Evolutionary conservation across 2,329 filamentous ascomycete genomes (phyloP), one percentile per base, ranked within the genome.

Genomic region (Aureobasidium lini): DNA sequence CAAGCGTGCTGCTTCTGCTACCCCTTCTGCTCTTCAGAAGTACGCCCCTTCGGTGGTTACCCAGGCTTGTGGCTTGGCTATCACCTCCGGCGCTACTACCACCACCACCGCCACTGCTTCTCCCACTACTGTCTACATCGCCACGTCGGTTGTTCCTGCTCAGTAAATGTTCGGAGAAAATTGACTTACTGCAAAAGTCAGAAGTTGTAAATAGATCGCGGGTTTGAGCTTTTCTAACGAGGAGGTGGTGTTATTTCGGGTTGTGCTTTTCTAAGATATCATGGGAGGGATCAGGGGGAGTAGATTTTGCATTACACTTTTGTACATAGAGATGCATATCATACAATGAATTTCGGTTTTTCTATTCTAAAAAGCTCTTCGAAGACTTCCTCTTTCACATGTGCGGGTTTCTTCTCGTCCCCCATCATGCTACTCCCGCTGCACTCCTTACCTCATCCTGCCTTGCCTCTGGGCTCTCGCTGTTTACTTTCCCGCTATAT

Each of bases 1-100:
- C 4, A 53, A 53, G 50, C 28, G 52, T 36, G 4, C 28, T 1
- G 40, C 31, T 23, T 11, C 31, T 7, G 6, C 52, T 37, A 61
- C 61, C 7, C 61, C 61, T 23, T 37, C 54, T 39, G 56, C 57
- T n/a, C 48, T 64, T 6, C 60, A 58, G 40, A 59, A 60, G 43
- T 64, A 56, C 40, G 31, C 60, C 11, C 32, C 53, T 28, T 44
- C 47, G 7, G 34, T 60, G 43, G 28, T 64, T 44, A 52, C 23
- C 11, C 57, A 53, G 18, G 63, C 62, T 31, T 64, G 63, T n/a
- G 46, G 42, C 16, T 37, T 62, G 28, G 47, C 46, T 15, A 52
- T 49, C 34, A 49, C 56, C 5, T 52, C 54, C 5, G 58, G 36
- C 31, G 4, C 50, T 15, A 28, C 15, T 16, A 11, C 39, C 23